phyloP scores from a whole-genome alignment of 768 basidiomycete species.

The Panus rudis region DNA sequence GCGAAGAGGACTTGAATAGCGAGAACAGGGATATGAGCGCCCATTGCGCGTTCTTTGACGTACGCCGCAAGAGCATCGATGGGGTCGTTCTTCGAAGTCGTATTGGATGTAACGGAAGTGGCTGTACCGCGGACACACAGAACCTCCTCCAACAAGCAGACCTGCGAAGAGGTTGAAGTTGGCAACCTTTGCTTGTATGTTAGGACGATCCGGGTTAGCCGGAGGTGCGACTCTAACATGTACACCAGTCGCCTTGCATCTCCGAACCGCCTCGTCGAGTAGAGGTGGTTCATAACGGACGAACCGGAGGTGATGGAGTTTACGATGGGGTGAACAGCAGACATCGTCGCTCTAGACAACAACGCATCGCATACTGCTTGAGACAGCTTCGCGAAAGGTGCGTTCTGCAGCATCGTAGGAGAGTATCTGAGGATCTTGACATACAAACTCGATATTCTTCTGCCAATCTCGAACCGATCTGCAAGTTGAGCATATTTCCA shows the following conservation, averaged over 20 bases:
- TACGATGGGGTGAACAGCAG: slow-evolving; percentile 77
- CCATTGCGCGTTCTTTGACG: slow-evolving; percentile 58
- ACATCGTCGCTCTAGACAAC: slow-evolving; percentile 66
- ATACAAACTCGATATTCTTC: slow-evolving; percentile 60
- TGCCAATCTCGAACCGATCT: slow-evolving; percentile 79
- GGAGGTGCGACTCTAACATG: slow-evolving; percentile 62
- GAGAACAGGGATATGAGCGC: slow-evolving; percentile 53
- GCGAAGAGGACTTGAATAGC: slow-evolving; percentile 63
- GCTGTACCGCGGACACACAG: slow-evolving; percentile 54
- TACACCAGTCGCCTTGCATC: slow-evolving; percentile 65
- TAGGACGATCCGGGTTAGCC: slow-evolving; percentile 54
- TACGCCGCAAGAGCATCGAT: slow-evolving; percentile 69
- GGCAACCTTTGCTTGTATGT: slow-evolving; percentile 56
- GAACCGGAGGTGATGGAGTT: slow-evolving; percentile 58
- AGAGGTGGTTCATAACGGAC: slow-evolving; percentile 52
- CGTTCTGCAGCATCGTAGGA: slow-evolving; percentile 43
- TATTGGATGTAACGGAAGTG: slow-evolving; percentile 39
- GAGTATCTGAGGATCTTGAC: slow-evolving; percentile 57
- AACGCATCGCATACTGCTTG: slow-evolving; percentile 64
- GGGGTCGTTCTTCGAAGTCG: slow-evolving; percentile 48
- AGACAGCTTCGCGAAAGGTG: slow-evolving; percentile 55
- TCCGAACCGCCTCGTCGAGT: slow-evolving; percentile 54
- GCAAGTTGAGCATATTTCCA: slow-evolving; percentile 85
- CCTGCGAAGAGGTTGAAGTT: slow-evolving; percentile 16
- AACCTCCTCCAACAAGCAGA: slow-evolving; percentile 68